phyloP scores from a whole-genome alignment of 2,329 filamentous ascomycete genomes.

The Magnaporthiopsis incrustans region DNA sequence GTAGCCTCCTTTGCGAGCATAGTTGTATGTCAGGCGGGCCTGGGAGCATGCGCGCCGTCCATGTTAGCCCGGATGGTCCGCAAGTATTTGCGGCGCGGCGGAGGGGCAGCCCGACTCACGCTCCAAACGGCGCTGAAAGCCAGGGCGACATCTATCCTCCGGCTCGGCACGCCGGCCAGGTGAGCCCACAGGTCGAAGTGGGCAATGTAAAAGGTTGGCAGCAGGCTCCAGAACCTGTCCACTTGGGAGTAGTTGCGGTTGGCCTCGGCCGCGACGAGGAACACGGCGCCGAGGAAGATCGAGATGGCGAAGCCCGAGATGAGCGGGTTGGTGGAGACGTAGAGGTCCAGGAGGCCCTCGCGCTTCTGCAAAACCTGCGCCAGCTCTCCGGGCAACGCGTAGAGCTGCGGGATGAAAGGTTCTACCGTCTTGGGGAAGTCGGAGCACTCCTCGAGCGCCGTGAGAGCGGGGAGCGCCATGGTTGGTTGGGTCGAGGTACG shows the following conservation, averaged over 20 bases:
- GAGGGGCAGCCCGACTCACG: conserved; percentile 39
- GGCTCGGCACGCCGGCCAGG: conserved; percentile 60
- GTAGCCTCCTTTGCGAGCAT: conserved; percentile 93
- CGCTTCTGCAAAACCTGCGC: conserved; percentile 51
- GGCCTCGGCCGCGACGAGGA: conserved; percentile 70
- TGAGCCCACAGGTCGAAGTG: conserved; percentile 83
- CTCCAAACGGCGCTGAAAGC: conserved; percentile 71
- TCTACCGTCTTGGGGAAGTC: conserved; percentile 67
- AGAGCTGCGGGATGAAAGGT: conserved; percentile 65
- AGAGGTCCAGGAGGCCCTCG: conserved; percentile 60
- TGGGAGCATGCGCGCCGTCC: conserved; percentile 26
- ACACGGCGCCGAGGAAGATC: conserved; percentile 60
- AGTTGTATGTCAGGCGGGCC: conserved; percentile 86
- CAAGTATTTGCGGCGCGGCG: neutral
- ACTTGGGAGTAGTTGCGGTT: conserved; percentile 97
- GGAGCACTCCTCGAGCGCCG: conserved; percentile 64
- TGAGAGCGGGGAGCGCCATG: conserved; percentile 68
- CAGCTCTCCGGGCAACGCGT: conserved; percentile 59
- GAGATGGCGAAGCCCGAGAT: conserved; percentile 67
- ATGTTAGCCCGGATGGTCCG: neutral
- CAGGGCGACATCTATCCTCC: conserved; percentile 64
- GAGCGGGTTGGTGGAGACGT: conserved; percentile 79
- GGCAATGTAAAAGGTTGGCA: conserved; percentile 78
- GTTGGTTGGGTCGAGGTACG: conserved; percentile 1
- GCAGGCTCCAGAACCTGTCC: conserved; percentile 82